Conservation (phyloP, 2,329 filamentous ascomycete genomes). For the Colletotrichum sp. region DNA sequence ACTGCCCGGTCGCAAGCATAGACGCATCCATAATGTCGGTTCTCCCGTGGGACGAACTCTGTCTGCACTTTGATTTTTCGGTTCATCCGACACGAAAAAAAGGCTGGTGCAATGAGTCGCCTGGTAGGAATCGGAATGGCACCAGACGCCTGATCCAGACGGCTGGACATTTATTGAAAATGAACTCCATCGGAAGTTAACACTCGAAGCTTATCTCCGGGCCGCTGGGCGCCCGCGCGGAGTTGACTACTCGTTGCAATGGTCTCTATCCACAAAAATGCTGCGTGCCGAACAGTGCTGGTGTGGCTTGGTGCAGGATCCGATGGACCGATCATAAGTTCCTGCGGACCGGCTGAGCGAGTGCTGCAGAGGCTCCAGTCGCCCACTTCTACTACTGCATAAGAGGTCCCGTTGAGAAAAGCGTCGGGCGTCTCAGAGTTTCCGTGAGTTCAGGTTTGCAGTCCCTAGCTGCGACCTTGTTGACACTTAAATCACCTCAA, state of each 20-base stretch:
- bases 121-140: neutral
- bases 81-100: neutral
- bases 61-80: neutral
- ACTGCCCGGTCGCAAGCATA: neutral
- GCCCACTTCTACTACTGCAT: neutral
- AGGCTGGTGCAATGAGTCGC: neutral
- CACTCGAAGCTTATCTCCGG: slow-evolving; percentile 1
- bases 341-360: neutral
- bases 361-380: neutral
- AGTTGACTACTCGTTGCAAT: neutral
- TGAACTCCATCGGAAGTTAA: neutral
- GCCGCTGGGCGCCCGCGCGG: neutral
- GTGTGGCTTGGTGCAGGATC: neutral
- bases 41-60: neutral
- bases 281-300: neutral
- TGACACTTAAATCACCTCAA: neutral
- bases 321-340: neutral
- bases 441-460: neutral
- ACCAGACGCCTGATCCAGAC: neutral
- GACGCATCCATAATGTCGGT: neutral
- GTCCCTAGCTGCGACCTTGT: neutral
- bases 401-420: neutral
- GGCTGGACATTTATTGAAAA: neutral
- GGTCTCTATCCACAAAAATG: neutral
- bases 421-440: neutral